Base-by-base conservation (phyloP, 2,329 filamentous ascomycete species). In the Diaporthe sp. region DNA sequence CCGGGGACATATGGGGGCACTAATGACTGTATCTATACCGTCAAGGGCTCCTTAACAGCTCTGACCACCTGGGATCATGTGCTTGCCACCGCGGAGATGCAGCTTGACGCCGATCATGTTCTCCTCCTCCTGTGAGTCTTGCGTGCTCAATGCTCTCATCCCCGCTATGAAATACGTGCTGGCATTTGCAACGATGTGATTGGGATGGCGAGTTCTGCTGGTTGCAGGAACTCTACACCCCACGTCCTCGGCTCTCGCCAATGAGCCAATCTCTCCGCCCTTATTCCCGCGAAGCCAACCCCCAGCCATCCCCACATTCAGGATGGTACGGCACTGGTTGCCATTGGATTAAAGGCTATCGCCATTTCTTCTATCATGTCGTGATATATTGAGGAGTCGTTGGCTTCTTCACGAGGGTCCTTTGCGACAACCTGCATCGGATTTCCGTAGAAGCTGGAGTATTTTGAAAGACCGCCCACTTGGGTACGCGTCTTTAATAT, bases 321-420 rank as follows among this genome's bases (percentile, higher is more conserved):
- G 10, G 10, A 44, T 10, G n/a, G 8, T 44, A 9, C n/a, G 58
- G n/a, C 15, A 28, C 13, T 25, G 8, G 15, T 42, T 25, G n/a
- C 37, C 37, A n/a, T 39, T 19, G n/a, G n/a, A 28, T 42, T 15
- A 44, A 13, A 42, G 58, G 37, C 4, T 4, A 44, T 62, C 58
- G 58, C 37, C 58, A 62, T 62, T 62, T 62, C 37, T 44, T 28
- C n/a, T 62, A 62, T 62, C 58, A 62, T 62, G 58, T 62, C 58
- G 58, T 62, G 58, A 62, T 61, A 17, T 44, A 9, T 3, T 28
- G 12, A 28, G 37, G 3, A 28, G 58, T 28, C 37, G n/a, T 28
- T 7, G 12, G 3, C 7, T 62, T 37, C 37, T 62, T n/a, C 8
- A 19, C 37, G 7, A 44, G 15, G 5, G 6, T 44, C 15, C 37